Base-by-base conservation (phyloP, 2,329 filamentous ascomycete genomes). In the Trichoderma sp. region DNA sequence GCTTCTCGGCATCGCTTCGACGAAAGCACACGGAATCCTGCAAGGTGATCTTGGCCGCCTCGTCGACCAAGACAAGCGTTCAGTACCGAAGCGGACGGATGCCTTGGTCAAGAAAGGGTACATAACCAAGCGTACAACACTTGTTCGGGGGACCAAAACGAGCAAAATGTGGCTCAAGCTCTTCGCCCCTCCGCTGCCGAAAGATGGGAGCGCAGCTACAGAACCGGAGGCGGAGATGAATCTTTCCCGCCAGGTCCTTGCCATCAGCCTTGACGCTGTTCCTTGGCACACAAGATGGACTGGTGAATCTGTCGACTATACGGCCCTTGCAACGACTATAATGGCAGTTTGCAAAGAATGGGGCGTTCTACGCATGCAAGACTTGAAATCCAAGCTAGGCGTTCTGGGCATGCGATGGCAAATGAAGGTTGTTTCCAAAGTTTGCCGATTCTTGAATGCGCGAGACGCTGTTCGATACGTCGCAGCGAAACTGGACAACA, bases 1-100 rank as follows among this genome's bases (percentile, higher is more conserved):
- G 2, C 78, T 88, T 9, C 76, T 85, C 19, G 84, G 83, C 19
- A 86, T 88, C 63, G 85, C 85, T 21, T 83, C 82, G 0, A 80
- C 79, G 15, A 82, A 80, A 59, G 76, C 79, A 7, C 75, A 81
- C 6, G 86, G 86, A 5, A 87, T 88, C 50, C 75, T 88, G 15
- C 86, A 89, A 73, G 84, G 83, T 47, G 85, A 88, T 65, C 78
- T 88, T 26, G 82, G 83, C 17, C 80, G 81, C 21, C 75, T 86
- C 0, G 84, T 85, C 14, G 80, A 82, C 24, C 86, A 88, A 72
- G 86, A 88, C 73, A 88, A 88, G 71, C 82, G 86, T 58, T 88
- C 86, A 1, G 80, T 88, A 1, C 86, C 86, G 3, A 86, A 84
- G 65, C 79, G 86, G 41, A 89, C 86, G 0, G 85, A 88, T 68